Base-by-base conservation (phyloP, 805 yeast species). In the Yarrowia sp. region DNA sequence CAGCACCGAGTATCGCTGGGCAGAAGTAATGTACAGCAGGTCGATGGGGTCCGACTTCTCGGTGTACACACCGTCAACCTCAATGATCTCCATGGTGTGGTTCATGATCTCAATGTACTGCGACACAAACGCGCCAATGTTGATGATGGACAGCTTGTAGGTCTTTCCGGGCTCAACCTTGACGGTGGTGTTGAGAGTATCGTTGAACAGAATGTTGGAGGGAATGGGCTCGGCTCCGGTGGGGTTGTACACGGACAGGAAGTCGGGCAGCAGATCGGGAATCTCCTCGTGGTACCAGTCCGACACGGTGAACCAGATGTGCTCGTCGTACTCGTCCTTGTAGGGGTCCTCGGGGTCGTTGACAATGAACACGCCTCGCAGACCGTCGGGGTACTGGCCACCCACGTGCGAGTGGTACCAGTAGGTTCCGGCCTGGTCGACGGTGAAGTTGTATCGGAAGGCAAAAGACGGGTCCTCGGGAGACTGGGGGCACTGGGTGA, bases 161-260 rank as follows among this genome's bases (percentile, higher is more conserved):
- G 97, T 93, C 44, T 86, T 92, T 79, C 87, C 86, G 9, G 98
- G 97, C 80, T 90, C 75, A 68, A 94, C 96, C 9, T 79, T 71
- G 74, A 84, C 81, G 66, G 71, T 71, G 67, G 71, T 47, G 78
- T 90, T 89, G 40, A 74, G 72, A 13, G 97, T 88, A 76, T 92
- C 92, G 80, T 94, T 94, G 77, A 92, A 82, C 73, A 95, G 83
- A 72, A 90, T 78, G 76, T 84, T 82, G 72, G 90, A 89, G 9
- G 99, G 99, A 72, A 95, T 87, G 64, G 99, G 99, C 80, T 95
- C 99, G 52, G 98, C 97, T 75, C 99, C 99, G 10, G 97, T 91
- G 69, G 99, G 99, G 79, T 95, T 95, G 81, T 83, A 87, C 70
- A 87, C 76, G 71, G 80, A 85, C 81, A 92, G 76, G 80, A 95